Evolutionary conservation across 116 monocot genomes (phyloP).

Genomic region (Zostera marina): DNA sequence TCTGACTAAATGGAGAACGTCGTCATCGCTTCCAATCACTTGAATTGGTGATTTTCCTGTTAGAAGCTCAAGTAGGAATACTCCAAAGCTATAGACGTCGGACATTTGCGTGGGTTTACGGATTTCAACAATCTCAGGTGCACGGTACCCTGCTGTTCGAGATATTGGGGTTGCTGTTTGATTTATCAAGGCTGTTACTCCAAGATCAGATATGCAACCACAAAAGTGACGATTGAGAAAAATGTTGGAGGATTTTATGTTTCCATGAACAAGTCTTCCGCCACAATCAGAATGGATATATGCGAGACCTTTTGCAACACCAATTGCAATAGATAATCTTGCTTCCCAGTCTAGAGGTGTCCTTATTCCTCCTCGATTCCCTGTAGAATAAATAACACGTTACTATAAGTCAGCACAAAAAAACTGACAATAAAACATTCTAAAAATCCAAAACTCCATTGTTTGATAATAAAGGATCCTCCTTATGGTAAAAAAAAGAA

Average conservation of each 20-base stretch:
- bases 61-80: slow-evolving; percentile 71
- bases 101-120: slow-evolving; percentile 48
- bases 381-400: slow-evolving; percentile 11
- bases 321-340: slow-evolving; percentile 45
- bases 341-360: slow-evolving; percentile 66
- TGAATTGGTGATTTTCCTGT: slow-evolving; percentile 72
- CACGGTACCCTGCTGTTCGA: slow-evolving; percentile 58
- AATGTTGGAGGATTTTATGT: slow-evolving; percentile 78
- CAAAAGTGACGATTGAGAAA: slow-evolving; percentile 42
- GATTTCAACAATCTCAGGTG: slow-evolving; percentile 57
- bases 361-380: slow-evolving; percentile 47
- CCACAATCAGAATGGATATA: slow-evolving; percentile 43
- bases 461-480: neutral
- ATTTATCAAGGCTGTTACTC: slow-evolving; percentile 35
- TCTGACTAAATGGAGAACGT: slow-evolving; percentile 63
- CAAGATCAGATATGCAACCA: slow-evolving; percentile 67
- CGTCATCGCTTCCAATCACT: slow-evolving; percentile 35
- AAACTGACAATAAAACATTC: no score
- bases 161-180: slow-evolving; percentile 24
- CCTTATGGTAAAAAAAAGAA: no score
- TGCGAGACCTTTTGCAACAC: slow-evolving; percentile 58
- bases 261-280: slow-evolving; percentile 73
- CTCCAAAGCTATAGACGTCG: slow-evolving; percentile 93
- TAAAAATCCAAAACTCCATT: no score
- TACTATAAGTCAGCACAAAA: neutral